Base-by-base conservation (phyloP, 495 filamentous ascomycete species). In the Apiosordaria backusii region DNA sequence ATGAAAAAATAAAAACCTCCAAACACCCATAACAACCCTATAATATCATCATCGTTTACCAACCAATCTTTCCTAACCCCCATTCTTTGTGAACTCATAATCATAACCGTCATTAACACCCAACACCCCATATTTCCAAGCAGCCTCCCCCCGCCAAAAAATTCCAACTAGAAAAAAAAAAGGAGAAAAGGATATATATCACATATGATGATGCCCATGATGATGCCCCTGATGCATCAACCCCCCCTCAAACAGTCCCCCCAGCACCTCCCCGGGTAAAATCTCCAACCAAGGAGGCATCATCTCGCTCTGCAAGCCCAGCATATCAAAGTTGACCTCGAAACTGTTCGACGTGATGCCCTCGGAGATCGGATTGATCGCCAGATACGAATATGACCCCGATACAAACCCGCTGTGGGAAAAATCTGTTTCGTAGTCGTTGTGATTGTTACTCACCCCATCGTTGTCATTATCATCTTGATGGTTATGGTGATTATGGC, bases 341-440 rank as follows among this genome's bases (percentile, higher is more conserved):
- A 89, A 87, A 65, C 83, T 88, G 71, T 90, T 87, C 66, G 91
- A 90, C 66, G 88, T 85, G 67, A 90, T 77, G 61, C 74, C 76
- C 21, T 87, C 75, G 81, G 86, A 69, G 78, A 82, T 60, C 0
- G 80, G 71, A 29, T 77, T 78, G 0, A 75, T 62, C n/a, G 72
- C 75, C 0, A 80, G 71, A 54, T 83, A 82, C 50, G 76, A 68
- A 73, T 80, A 72, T n/a, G 77, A 73, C 75, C 77, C 70, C 63
- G 80, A 66, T 22, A 75, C 66, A 58, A 80, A 63, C 29, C 79
- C 70, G 65, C 73, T 76, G 71, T 81, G 68, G 54, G 76, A 61
- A 77, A 81, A 75, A 62, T 74, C 64, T 57, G 68, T 67, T 62
- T 74, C 69, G 68, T 75, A 59, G 68, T 71, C 29, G 73, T 74